Base-by-base conservation (phyloP, 2,329 filamentous ascomycete species). In the Alternaria metachromatica region DNA sequence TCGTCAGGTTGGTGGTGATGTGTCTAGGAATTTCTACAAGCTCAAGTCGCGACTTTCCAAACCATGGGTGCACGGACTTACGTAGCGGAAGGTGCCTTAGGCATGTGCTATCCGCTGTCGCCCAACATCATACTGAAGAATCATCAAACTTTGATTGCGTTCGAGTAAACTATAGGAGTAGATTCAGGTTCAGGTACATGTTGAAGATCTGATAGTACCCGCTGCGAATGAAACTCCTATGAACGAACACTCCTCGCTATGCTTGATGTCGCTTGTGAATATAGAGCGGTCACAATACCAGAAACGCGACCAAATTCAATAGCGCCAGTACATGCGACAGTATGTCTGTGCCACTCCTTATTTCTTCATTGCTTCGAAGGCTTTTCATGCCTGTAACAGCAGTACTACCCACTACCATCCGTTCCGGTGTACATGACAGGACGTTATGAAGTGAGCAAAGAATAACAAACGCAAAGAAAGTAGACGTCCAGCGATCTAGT, bases 201-300 rank as follows among this genome's bases (percentile, higher is more conserved):
- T 23, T n/a, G 21, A 15, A 46, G 26, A 37, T 23, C 15, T 25
- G 9, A 53, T 41, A 20, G n/a, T 37, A 37, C 30, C 13, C 49
- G 15, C 28, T 41, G 49, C 3, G 8, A 18, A 58, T 45, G 41
- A 48, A 57, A 56, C n/a, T 30, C 44, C 49, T 51, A 6, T n/a
- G 45, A 37, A 59, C 49, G 55, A 58, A 49, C 65, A 74, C 67
- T 66, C 70, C 72, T 60, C 72, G 75, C 74, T 75, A 76, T 77
- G 74, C 71, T 71, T 65, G 45, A 59, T 58, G 55, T 59, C 66
- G 41, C 20, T 28, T 33, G n/a, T 41, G 20, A 23, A 15, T 23
- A n/a, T n/a, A 51, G 20, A 37, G 49, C 8, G 13, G 28, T 41
- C 49, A 20, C 49, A 18, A n/a, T n/a, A 11, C 20, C 49, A 7